Base-by-base conservation (phyloP, 2,329 filamentous ascomycete species). In the Arthrobotrys iridis region DNA sequence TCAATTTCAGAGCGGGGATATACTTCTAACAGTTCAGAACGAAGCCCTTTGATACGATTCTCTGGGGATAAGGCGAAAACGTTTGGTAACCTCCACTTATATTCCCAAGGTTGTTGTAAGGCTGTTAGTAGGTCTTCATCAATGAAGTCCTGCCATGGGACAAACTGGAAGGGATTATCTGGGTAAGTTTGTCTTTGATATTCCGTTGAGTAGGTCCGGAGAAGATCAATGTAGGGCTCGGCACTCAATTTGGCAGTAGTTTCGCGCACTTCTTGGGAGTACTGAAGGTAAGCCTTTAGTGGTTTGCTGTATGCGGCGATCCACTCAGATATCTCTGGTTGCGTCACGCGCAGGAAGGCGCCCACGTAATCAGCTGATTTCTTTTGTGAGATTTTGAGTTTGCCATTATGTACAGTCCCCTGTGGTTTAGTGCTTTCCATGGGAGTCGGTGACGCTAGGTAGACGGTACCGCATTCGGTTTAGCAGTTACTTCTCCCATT, bases 81-180 rank as follows among this genome's bases (percentile, higher is more conserved):
- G 0, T 5, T 2, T 18, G 62, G 37, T 55, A 67, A 57, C 24
- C 48, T 40, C 70, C 70, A 74, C 15, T 18, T 13, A 11, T 73
- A 35, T n/a, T 43, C 28, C 62, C 60, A 74, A 8, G 70, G 62
- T 13, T 24, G 24, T 20, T 40, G 22, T 10, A 67, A 6, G 10
- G 50, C 43, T 15, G 6, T 45, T 4, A 66, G 22, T 6, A 74
- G n/a, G 1, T 57, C 26, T 4, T 10, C 26, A 10, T 48, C 33
- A 4, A 74, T 67, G 13, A 74, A 74, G 0, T 67, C 52, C 11
- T 66, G 41, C 62, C 62, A 74, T 7, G 43, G 37, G 6, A 66
- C 4, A 7, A 63, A 57, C 4, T 41, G 40, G 0, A 60, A 30
- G 6, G 59, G 33, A 18, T 46, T 18, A 11, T 58, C 65, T 33